phyloP scores from a whole-genome alignment of 768 basidiomycete species.

The Astraeus odoratus region DNA sequence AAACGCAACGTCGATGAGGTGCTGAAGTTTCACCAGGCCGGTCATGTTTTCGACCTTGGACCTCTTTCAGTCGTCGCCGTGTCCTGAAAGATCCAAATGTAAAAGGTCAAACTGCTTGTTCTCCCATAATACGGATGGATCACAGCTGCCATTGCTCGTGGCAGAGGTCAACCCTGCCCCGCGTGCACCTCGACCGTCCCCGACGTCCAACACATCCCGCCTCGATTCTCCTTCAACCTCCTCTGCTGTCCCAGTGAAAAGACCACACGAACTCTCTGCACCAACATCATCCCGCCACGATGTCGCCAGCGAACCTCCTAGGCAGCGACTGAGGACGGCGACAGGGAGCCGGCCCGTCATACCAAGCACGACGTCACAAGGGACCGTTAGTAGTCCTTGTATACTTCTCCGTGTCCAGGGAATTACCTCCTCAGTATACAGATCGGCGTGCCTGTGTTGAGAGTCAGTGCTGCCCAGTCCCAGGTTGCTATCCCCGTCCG shows the following conservation, averaged over 20 bases:
- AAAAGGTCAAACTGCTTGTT: slow-evolving; percentile 52
- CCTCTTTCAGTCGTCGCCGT: slow-evolving; percentile 51
- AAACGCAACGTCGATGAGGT: neutral
- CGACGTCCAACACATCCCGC: slow-evolving; percentile 7
- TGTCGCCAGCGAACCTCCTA: slow-evolving; percentile 42
- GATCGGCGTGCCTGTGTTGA: slow-evolving; percentile 60
- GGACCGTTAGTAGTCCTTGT: slow-evolving; percentile 16
- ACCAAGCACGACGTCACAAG: slow-evolving; percentile 33
- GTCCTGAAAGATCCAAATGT: slow-evolving; percentile 51
- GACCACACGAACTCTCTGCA: slow-evolving; percentile 27
- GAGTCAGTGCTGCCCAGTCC: slow-evolving; percentile 62
- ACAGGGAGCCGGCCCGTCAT: slow-evolving; percentile 36
- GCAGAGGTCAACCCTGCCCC: neutral
- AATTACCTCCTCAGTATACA: slow-evolving; percentile 18
- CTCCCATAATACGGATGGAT: slow-evolving; percentile 45
- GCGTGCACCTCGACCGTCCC: slow-evolving; percentile 6
- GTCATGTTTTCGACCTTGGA: slow-evolving; percentile 59
- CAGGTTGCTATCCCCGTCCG: slow-evolving; percentile 66
- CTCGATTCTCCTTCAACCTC: slow-evolving; percentile 13
- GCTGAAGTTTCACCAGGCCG: neutral
- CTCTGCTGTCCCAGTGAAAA: slow-evolving; percentile 44
- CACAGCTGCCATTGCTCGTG: slow-evolving; percentile 19
- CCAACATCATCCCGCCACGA: slow-evolving; percentile 19
- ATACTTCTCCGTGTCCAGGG: neutral
- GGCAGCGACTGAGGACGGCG: slow-evolving; percentile 57